Evolutionary conservation across 2,329 filamentous ascomycete species (phyloP).

Genomic region (Talaromyces sp.): DNA sequence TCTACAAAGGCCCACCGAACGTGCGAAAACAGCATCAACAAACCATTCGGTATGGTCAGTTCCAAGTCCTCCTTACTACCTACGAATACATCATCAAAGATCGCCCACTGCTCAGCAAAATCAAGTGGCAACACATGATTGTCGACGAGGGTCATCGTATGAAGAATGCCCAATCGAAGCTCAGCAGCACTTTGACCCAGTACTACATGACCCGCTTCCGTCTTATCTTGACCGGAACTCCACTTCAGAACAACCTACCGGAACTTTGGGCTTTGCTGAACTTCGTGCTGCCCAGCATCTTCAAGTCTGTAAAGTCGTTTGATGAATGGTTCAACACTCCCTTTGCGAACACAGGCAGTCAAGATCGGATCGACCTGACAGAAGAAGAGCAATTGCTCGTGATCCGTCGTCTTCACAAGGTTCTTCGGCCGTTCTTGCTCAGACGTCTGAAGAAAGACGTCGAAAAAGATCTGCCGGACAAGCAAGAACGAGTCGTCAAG

Average conservation of each 20-base stretch:
- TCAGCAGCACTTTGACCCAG: conserved; percentile 88
- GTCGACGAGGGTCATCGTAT: conserved; percentile 99
- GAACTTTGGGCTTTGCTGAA: conserved; percentile 98
- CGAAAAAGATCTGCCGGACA: conserved; percentile 97
- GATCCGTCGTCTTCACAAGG: conserved; percentile 97
- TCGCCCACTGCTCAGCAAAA: conserved; percentile 87
- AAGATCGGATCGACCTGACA: conserved; percentile 97
- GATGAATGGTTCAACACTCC: conserved; percentile 99
- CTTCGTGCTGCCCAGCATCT: conserved; percentile 96
- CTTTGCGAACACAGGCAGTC: conserved; percentile 94
- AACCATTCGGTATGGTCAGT: conserved; percentile 87
- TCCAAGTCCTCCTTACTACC: conserved; percentile 94
- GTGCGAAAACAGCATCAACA: conserved; percentile 86
- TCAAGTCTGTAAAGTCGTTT: conserved; percentile 98
- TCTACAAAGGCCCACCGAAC: conserved; percentile 94
- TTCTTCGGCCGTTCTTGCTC: conserved; percentile 91
- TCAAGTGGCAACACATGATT: conserved; percentile 99
- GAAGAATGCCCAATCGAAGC: conserved; percentile 97
- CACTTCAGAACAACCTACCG: conserved; percentile 91
- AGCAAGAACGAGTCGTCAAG: conserved; percentile 98
- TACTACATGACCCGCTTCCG: conserved; percentile 96
- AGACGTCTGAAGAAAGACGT: conserved; percentile 99
- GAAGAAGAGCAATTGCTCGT: conserved; percentile 99
- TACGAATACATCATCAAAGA: conserved; percentile 99
- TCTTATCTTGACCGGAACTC: conserved; percentile 94